Evolutionary conservation across 2,329 filamentous ascomycete genomes (phyloP).

Genomic region (Arthrobotrys sinensis): DNA sequence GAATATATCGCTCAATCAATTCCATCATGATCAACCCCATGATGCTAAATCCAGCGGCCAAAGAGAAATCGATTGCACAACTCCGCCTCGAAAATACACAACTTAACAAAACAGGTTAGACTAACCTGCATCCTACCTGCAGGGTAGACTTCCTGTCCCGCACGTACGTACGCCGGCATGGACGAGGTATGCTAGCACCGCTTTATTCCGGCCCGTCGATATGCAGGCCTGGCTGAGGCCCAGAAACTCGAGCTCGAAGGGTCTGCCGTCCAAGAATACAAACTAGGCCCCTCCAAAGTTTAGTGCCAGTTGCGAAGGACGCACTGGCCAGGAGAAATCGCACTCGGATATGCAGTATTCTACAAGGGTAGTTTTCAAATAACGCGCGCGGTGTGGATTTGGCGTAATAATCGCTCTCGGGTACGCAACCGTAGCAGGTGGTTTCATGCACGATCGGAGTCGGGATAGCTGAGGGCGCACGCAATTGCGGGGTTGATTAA

Average conservation of each 20-base stretch:
- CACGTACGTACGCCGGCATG: background rate
- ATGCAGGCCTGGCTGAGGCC: background rate
- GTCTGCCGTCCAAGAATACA: background rate
- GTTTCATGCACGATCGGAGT: conserved; percentile 21
- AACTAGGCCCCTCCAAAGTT: conserved; percentile 6
- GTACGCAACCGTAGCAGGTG: background rate
- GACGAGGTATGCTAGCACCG: background rate
- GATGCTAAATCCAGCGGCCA: background rate
- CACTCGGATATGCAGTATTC: background rate
- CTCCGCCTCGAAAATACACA: conserved; percentile 2
- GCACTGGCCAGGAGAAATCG: conserved; percentile 6
- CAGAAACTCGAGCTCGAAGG: background rate
- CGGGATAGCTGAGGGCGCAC: background rate
- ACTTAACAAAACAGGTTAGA: conserved; percentile 9
- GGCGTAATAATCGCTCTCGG: background rate
- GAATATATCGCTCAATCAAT: conserved; percentile 18
- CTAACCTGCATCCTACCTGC: background rate
- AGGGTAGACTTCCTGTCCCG: background rate
- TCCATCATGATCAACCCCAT: background rate
- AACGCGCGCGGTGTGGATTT: background rate
- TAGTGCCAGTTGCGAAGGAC: background rate
- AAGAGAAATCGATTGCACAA: conserved; percentile 2
- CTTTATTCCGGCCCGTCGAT: background rate
- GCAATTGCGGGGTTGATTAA: conserved; percentile 15
- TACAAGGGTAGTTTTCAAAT: background rate